Percentiles rank a stretch among this genome's conserved stretches.
phyloP scores from a whole-genome alignment of 257 asterid genomes.

The Eustoma russellianum region DNA sequence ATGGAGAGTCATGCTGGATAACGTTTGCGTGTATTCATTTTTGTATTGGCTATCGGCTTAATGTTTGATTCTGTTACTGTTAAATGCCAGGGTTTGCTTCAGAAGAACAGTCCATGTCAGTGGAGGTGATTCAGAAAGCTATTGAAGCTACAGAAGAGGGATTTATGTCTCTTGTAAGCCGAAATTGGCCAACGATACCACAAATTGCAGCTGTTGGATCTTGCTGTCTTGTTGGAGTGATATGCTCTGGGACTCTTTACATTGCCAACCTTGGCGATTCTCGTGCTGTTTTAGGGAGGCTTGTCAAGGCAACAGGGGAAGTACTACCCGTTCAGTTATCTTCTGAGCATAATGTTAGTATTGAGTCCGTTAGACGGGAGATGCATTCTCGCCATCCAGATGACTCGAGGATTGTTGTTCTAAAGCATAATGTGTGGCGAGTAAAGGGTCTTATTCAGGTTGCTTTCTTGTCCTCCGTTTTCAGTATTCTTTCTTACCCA shows the following conservation, averaged over 20 bases:
- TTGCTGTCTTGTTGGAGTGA: constrained; percentile 59
- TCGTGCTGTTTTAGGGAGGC: constrained; percentile 59
- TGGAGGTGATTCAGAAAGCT: constrained; percentile 52
- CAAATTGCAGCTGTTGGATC: constrained; percentile 72
- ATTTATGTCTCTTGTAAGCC: constrained; percentile 41
- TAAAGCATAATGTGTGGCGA: constrained; percentile 72
- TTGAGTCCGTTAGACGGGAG: constrained; percentile 58
- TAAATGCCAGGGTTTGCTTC: constrained; percentile 36
- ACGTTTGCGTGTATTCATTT: no score
- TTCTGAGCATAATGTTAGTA: constrained; percentile 56
- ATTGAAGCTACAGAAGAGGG: constrained; percentile 70
- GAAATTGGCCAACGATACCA: constrained; percentile 48
- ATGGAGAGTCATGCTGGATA: no score
- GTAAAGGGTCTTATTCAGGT: constrained; percentile 77
- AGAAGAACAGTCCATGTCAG: constrained; percentile 53
- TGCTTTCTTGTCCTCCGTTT: neutral
- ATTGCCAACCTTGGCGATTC: constrained; percentile 59
- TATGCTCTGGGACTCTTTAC: constrained; percentile 52
- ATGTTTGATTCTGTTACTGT: neutral
- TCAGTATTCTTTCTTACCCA: neutral
- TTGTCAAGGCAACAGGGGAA: constrained; percentile 58
- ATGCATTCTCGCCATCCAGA: constrained; percentile 51
- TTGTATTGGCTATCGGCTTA: neutral
- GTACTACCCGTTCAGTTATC: constrained; percentile 54
- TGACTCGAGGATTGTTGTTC: constrained; percentile 59